These are phyloP conservation scores for Aspergillus pseudotamarii DNA, from an alignment of 2,329 filamentous ascomycete species.

Conservation along the genomic window DNA sequence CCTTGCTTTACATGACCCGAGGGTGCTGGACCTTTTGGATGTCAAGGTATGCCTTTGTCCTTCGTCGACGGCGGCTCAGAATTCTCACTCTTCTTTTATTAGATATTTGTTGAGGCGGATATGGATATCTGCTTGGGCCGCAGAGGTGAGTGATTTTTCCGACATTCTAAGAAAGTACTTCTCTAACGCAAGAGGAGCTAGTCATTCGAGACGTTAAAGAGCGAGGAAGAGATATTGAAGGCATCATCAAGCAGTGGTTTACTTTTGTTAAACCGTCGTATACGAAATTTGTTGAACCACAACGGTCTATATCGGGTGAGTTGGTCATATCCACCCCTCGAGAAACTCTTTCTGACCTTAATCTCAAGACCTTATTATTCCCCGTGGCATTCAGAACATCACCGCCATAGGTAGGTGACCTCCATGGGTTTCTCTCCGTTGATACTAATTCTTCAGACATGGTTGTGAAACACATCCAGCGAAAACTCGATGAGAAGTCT, in stretches of 20 bases:
- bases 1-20: constrained; percentile 85
- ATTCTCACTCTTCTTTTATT: constrained; percentile 13
- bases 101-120: constrained; percentile 96
- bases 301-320: constrained; percentile 78
- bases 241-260: constrained; percentile 98
- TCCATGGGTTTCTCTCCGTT: not conserved
- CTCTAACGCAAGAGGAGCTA: constrained; percentile 42
- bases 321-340: not conserved
- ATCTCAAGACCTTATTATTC: constrained; percentile 80
- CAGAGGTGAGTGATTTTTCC: constrained; percentile 63
- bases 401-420: constrained; percentile 70
- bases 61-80: not conserved
- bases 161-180: not conserved
- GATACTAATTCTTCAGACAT: constrained; percentile 60
- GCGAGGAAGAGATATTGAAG: constrained; percentile 87
- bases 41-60: constrained; percentile 68
- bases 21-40: constrained; percentile 84
- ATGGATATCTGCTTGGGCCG: constrained; percentile 89
- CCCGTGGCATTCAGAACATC: constrained; percentile 88
- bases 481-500: constrained; percentile 84
- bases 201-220: constrained; percentile 87
- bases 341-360: constrained; percentile 14
- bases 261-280: constrained; percentile 95
- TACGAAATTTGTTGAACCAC: constrained; percentile 88
- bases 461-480: constrained; percentile 91